Evolutionary conservation across 1,139 yeast species (phyloP), one percentile per base, ranked within the genome.

Genomic region (Dujonia santamariae): DNA sequence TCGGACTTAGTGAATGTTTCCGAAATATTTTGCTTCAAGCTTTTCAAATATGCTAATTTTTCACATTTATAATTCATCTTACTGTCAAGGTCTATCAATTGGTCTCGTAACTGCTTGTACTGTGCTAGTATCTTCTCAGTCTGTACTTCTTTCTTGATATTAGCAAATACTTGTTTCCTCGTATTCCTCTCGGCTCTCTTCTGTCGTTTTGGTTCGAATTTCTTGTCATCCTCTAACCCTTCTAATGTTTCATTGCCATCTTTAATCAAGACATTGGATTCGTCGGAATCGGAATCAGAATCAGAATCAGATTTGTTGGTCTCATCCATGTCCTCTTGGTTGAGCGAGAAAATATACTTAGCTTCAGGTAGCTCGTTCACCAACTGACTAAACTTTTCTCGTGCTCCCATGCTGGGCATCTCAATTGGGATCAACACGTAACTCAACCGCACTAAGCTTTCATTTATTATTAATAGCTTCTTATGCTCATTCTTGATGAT

Each of bases 341-440:
- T 14, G n/a, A 16, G n/a, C 9, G 19, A 7, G 7, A 59, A 40
- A 29, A 67, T 47, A 38, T 63, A 61, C 40, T 54, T 54, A 6
- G 56, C 41, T 34, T 61, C 64, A 0, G 74, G 74, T 28, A 67
- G 50, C 27, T 61, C 64, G 1, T 40, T 34, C 4, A 63, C 49
- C 38, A 64, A 41, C 4, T 42, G 44, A 11, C 46, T 50, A 17
- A 66, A 48, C 34, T 57, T 54, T 7, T 28, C 16, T 31, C 30
- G 28, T 33, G 33, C 26, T 36, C 31, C 23, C 40, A 40, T 38
- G 17, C 53, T 56, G 1, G 68, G 66, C 4, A 63, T 32, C 16
- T 59, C 30, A 21, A 67, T 49, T 0, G 72, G 72, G 39, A 46
- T 46, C 31, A 63, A 38, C 9, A 59, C 39, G 6, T 41, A 32